phyloP scores from a whole-genome alignment of 2,329 filamentous ascomycete species.

The Calonectria pseudoturangicola region DNA sequence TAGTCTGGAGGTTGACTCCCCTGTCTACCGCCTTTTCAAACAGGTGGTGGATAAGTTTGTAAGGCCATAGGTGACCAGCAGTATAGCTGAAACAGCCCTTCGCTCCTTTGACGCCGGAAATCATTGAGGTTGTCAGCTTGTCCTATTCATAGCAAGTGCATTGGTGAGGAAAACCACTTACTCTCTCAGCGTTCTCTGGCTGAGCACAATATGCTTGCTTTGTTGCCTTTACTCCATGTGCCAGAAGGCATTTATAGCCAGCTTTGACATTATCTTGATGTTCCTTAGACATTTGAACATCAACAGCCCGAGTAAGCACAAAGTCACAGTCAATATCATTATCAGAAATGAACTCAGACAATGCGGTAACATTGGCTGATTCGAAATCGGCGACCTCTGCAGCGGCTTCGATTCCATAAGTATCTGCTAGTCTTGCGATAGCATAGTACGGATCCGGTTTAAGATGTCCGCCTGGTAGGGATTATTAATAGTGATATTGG shows the following conservation, averaged over 20 bases:
- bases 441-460: conserved; percentile 45
- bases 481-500: not conserved
- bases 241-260: conserved; percentile 56
- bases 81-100: conserved; percentile 58
- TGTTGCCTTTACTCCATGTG: conserved; percentile 32
- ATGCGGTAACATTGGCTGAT: conserved; percentile 37
- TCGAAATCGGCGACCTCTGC: conserved; percentile 49
- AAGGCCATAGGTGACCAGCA: conserved; percentile 56
- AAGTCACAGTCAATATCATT: conserved; percentile 67
- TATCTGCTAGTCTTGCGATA: not conserved
- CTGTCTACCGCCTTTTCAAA: conserved; percentile 46
- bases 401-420: conserved; percentile 45
- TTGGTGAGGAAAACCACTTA: conserved; percentile 1
- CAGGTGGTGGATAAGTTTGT: conserved; percentile 57
- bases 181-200: conserved; percentile 52
- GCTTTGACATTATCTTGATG: conserved; percentile 52
- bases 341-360: conserved; percentile 61
- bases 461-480: conserved; percentile 38
- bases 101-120: conserved; percentile 61
- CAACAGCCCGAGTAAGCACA: conserved; percentile 61
- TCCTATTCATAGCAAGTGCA: not conserved
- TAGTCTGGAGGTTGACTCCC: conserved; percentile 56
- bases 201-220: conserved; percentile 7
- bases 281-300: conserved; percentile 59
- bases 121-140: conserved; percentile 35